Evolutionary conservation across 768 basidiomycete species (phyloP), one percentile per base, ranked within the genome.

Genomic region (Psilocybe cubensis): DNA sequence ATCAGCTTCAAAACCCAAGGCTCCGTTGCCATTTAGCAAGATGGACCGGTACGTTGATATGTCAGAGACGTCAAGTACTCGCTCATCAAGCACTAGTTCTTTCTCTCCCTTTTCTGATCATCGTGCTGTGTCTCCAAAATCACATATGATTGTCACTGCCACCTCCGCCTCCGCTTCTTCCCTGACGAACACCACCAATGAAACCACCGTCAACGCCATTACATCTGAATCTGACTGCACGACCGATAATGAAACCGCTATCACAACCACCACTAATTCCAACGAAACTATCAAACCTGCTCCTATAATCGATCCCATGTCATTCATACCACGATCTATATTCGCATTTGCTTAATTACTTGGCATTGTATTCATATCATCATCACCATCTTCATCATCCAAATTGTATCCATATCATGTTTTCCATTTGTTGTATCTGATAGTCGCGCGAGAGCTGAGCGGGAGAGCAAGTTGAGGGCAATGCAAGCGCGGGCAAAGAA

Each of bases 361-460:
- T 69, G 53, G 20, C 45, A 7, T 33, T 68, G 63, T 66, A 61
- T 56, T 56, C 64, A 63, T 66, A 47, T 52, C 66, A n/a, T n/a
- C n/a, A n/a, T 44, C 57, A 58, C 54, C 33, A 17, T 48, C 20
- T 52, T n/a, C n/a, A n/a, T n/a, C n/a, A 64, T 75, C 68, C 54
- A 23, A 46, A 7, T 33, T 68, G 63, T 66, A 61, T 56, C 57
- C 64, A 63, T 66, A 47, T 52, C 66, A n/a, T n/a, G n/a, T n/a
- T 44, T 58, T 59, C 54, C 33, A 17, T 48, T 28, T 52, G n/a
- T n/a, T n/a, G 51, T 61, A 60, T 61, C 23, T 17, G 38, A 27
- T 67, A 91, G 90, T 63, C 88, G 90, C 20, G 89, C 89, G 40
- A 86, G 77, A 73, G 86, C 85, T 11, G 92, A 94, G 72, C 79